phyloP scores from a whole-genome alignment of 495 filamentous ascomycete species.

The Ascobolus immersus region DNA sequence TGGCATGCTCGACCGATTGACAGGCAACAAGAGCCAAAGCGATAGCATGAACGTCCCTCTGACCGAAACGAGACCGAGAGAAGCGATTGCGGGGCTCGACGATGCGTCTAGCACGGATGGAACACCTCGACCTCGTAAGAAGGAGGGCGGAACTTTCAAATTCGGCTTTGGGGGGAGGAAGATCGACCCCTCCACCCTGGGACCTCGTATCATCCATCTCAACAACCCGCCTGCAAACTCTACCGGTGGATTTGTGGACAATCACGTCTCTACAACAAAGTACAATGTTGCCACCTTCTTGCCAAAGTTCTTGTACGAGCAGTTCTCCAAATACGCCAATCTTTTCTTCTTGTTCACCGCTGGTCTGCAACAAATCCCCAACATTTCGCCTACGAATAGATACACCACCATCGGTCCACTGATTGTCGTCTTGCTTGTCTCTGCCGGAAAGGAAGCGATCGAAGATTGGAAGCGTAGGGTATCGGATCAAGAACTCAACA shows the following conservation, averaged over 20 bases:
- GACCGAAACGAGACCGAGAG: conserved; percentile 44
- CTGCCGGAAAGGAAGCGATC: conserved; percentile 78
- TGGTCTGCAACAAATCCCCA: conserved; percentile 80
- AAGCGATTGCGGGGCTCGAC: conserved; percentile 18
- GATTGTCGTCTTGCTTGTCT: conserved; percentile 67
- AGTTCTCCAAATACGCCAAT: conserved; percentile 98
- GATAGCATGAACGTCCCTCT: conserved; percentile 95
- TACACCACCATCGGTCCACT: conserved; percentile 93
- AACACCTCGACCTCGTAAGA: no score
- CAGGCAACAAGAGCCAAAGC: conserved; percentile 79
- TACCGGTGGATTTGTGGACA: conserved; percentile 70
- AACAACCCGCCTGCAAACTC: conserved; percentile 93
- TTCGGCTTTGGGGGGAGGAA: conserved; percentile 80
- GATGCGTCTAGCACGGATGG: not conserved
- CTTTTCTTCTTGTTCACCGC: conserved; percentile 98
- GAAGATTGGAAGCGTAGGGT: conserved; percentile 80
- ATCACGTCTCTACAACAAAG: conserved; percentile 92
- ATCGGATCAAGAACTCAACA: conserved; percentile 70
- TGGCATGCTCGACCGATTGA: conserved; percentile 63
- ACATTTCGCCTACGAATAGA: conserved; percentile 75
- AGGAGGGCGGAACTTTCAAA: conserved; percentile 47
- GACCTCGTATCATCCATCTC: conserved; percentile 79
- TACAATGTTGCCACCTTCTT: conserved; percentile 92
- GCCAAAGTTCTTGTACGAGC: conserved; percentile 93
- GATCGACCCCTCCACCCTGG: conserved; percentile 66